These are phyloP conservation scores for Carpinus viminea DNA, from an alignment of 306 rosid species.

Conservation along the genomic window DNA sequence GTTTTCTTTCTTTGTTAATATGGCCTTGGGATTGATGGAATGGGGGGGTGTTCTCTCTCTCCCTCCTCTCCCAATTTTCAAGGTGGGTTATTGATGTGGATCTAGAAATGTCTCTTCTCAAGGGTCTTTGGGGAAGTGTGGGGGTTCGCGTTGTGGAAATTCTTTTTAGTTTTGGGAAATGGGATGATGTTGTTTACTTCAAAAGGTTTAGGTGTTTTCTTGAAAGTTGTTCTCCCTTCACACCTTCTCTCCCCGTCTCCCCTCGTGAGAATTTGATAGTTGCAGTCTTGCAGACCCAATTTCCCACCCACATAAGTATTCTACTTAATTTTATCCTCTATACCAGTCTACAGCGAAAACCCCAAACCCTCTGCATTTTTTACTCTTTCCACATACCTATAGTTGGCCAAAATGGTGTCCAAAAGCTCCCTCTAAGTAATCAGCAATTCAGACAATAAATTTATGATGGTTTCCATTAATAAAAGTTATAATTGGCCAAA, in stretches of 20 bases:
- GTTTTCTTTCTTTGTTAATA: background rate
- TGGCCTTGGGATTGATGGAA: constrained; percentile 43
- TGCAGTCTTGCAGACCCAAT: background rate
- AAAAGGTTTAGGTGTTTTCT: constrained; percentile 44
- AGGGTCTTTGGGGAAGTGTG: constrained; percentile 40
- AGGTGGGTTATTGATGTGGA: constrained; percentile 47
- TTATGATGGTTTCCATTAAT: no score
- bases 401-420: no score
- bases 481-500: no score
- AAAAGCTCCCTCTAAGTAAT: no score
- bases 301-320: background rate
- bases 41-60: background rate
- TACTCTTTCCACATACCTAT: no score
- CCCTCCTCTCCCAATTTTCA: constrained; percentile 38
- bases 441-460: no score
- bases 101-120: constrained; percentile 51
- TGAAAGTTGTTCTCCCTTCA: constrained; percentile 26
- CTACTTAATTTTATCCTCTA: no score
- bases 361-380: no score
- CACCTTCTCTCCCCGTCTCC: background rate
- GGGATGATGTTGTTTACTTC: constrained; percentile 37
- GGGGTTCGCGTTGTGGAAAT: constrained; percentile 37
- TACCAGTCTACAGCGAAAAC: no score
- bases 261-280: background rate
- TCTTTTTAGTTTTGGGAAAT: constrained; percentile 42